Base-by-base conservation (phyloP, 2,329 filamentous ascomycete species). In the Dothistroma septosporum region DNA sequence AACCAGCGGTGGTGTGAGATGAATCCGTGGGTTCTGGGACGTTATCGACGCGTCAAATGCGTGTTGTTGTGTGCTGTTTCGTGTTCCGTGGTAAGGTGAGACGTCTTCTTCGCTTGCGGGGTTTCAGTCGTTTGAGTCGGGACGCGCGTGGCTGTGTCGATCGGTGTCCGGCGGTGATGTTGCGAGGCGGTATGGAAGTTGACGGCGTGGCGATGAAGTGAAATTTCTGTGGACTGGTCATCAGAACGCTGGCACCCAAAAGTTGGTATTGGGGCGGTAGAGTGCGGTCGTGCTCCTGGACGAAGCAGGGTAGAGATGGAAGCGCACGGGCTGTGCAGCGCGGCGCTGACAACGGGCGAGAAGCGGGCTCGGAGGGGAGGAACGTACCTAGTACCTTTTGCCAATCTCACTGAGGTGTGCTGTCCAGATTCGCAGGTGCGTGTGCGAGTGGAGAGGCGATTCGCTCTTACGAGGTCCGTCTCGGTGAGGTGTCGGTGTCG, bases 161-260 rank as follows among this genome's bases (percentile, higher is more conserved):
- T 57, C 55, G 41, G 19, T 16, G 41, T 32, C 4, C 4, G 44
- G 55, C 44, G 44, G 31, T 57, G 55, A 2, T 35, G 16, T n/a
- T n/a, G 3, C 3, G 2, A 4, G 14, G 41, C 41, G 41, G 41
- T 1, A 19, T 44, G 12, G n/a, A 35, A 4, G 41, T 32, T 31
- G 55, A 49, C 21, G 32, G 35, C 24, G 55, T 57, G 37, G 44
- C 33, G 55, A 46, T 49, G 44, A 49, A 49, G 50, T 2, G 46
- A 49, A 57, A 57, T 55, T 57, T 57, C 55, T 57, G 55, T 49
- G 47, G 28, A 57, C 44, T 48, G 14, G n/a, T 57, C 55, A 57
- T 57, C 16, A 57, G 55, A 53, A 53, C 44, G 41, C 31, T 57
- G 55, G 5, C 35, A 31, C 55, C 41, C 55, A 37, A 57, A 49